These are phyloP conservation scores for Hanseniaspora thailandica DNA, from an alignment of 805 yeast species.

Conservation along the genomic window DNA sequence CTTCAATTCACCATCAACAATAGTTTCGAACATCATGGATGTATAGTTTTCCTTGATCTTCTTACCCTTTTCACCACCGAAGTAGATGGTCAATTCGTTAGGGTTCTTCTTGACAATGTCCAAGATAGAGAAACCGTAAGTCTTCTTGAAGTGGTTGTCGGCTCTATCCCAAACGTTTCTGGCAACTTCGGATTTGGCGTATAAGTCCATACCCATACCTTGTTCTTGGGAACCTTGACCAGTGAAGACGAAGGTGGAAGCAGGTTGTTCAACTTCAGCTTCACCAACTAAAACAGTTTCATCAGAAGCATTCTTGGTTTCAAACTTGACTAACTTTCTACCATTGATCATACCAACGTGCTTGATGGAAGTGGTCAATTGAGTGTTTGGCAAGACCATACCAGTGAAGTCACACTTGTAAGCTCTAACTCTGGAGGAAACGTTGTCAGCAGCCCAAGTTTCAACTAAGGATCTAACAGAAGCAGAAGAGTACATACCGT, in stretches of 20 bases:
- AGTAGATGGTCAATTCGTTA: conserved; percentile 84
- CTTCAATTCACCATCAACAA: conserved; percentile 69
- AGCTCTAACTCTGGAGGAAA: conserved; percentile 89
- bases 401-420: conserved; percentile 84
- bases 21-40: conserved; percentile 94
- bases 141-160: conserved; percentile 78
- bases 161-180: conserved; percentile 96
- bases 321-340: conserved; percentile 90
- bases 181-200: conserved; percentile 82
- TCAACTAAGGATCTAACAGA: conserved; percentile 90
- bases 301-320: conserved; percentile 71
- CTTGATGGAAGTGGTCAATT: conserved; percentile 72
- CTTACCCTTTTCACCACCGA: conserved; percentile 97
- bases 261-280: conserved; percentile 98
- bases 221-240: conserved; percentile 99
- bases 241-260: conserved; percentile 90
- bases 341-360: conserved; percentile 99
- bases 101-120: conserved; percentile 95
- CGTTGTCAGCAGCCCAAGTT: conserved; percentile 96
- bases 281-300: conserved; percentile 80
- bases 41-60: conserved; percentile 87
- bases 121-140: conserved; percentile 93
- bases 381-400: conserved; percentile 95
- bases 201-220: conserved; percentile 99
- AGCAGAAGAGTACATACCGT: conserved; percentile 98